Evolutionary conservation across 192 early-diverging fungal genomes (phyloP).

Genomic region (Linnemannia zychae): DNA sequence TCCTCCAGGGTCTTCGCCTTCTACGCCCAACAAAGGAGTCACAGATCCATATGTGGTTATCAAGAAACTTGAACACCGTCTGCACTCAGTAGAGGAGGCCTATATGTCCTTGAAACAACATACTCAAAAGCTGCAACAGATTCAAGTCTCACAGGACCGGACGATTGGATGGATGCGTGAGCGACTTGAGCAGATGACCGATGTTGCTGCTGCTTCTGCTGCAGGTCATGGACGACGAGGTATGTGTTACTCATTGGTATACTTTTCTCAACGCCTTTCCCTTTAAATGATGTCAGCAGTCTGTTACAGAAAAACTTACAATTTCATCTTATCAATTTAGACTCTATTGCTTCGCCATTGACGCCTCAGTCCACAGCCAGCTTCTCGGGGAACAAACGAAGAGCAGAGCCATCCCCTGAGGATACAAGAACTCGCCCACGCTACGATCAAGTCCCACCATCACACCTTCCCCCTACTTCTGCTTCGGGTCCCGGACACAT

Average conservation of each 20-base stretch:
- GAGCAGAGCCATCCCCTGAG: slow-evolving; percentile 26
- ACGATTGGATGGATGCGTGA: slow-evolving; percentile 51
- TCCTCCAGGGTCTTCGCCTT: not conserved
- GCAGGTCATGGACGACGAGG: slow-evolving; percentile 14
- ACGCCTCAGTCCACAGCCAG: slow-evolving; percentile 28
- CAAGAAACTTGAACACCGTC: slow-evolving; percentile 26
- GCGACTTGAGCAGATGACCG: slow-evolving; percentile 36
- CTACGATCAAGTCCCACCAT: slow-evolving; percentile 14
- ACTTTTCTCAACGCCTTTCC: not conserved
- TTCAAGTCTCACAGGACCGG: slow-evolving; percentile 33
- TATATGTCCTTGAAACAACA: slow-evolving; percentile 29
- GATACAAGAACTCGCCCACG: slow-evolving; percentile 24
- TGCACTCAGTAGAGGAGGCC: slow-evolving; percentile 37
- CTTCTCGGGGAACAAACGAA: slow-evolving; percentile 29
- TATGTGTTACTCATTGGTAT: not conserved
- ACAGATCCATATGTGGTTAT: not conserved
- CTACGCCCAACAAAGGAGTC: not conserved
- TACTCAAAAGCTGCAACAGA: slow-evolving; percentile 38
- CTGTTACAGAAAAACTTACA: no score
- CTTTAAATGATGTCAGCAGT: no score
- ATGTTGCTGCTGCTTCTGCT: not conserved
- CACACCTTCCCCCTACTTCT: not conserved
- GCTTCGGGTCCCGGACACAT: not conserved
- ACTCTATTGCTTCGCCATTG: slow-evolving; percentile 21
- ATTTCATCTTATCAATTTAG: not conserved